Evolutionary conservation across 352 stramenopile species (phyloP), one percentile per base, ranked within the genome.

Genomic region (Globisporangium emineosum): DNA sequence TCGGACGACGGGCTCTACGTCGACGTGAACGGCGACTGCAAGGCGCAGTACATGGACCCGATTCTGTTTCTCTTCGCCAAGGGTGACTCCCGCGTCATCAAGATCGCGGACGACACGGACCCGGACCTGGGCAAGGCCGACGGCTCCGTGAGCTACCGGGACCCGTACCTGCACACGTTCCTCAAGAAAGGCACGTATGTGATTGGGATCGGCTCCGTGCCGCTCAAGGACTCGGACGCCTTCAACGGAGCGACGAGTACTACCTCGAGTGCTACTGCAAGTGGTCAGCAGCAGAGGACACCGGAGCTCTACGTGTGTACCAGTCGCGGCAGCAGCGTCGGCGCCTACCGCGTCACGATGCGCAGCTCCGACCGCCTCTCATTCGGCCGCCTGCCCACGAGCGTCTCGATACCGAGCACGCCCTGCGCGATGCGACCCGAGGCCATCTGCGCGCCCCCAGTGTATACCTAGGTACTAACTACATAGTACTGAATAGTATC

Each of bases 11-110:
- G 60, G 29, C 72, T 67, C 19, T 92, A 73, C 57, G 58, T 66
- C 4, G 83, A 92, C 56, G 49, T 92, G 19, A 92, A 92, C 62
- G 50, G 64, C n/a, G 83, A 90, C 65, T 92, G 83, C 60, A 65
- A 64, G 15, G 74, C 75, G 21, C 69, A 65, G 7, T 92, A 90
- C 66, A 56, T 89, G 17, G 81, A 92, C 62, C 60, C 81, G 0
- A 73, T 86, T 35, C 62, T 92, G 25, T 89, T 79, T 55, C 70
- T 92, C 42, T 92, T 83, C 59, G 54, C 63, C 2, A 61, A 80
- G 1, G 71, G 65, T 47, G 58, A 76, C 23, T 57, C 61, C 8
- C 68, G 62, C 23, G 65, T 71, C 1, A 70, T 88, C 56, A 68
- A 67, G 10, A 65, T 76, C 17, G 76, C 78, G 45, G 78, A 91